Base-by-base conservation (phyloP, 129 eudicot genomes). In the Logfia minima region DNA sequence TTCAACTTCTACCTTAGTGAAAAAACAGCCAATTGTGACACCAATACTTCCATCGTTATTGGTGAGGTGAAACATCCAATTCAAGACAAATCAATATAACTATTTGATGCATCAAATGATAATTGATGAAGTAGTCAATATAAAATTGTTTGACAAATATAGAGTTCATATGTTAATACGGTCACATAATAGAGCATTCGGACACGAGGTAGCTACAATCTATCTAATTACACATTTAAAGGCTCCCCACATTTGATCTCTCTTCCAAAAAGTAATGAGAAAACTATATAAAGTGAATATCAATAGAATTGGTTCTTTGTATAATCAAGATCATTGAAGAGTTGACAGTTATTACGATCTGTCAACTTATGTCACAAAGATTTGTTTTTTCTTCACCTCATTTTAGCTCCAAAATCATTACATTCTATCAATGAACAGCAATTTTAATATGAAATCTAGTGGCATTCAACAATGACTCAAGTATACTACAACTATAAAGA, bases 41-140 rank as follows among this genome's bases (percentile, higher is more conserved):
- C 6, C 43, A 13, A 51, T 66, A 39, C 16, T 66, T 16, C 13
- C 70, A 51, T 66, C 22, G 35, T 21, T 48, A 39, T 39, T 39
- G 45, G 45, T 39, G 13, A 39, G 32, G 35, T 75, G 13, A 64
- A 75, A 64, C 72, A 75, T 75, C 64, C 34, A 52, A 76, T 66
- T 74, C 61, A 43, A 75, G 62, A 26, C 79, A 28, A 48, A 28
- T 51, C 52, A 48, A 75, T 65, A 51, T 5, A 35, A 59, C 3
- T 28, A 24, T 43, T 24, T 41, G 6, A 35, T 16, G 59, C 35
- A 35, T 1, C 39, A 75, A 45, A 45, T 72, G 66, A 55, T 72
- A 29, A 72, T 8, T 48, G 22, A 31, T 71, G 5, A 70, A 70
- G 58, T 45, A 41, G 34, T 41, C 56, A 22, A 43, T 48, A 43